Base-by-base conservation (phyloP, 176 grass and related monocot genomes). In the bread wheat (Triticum aestivum) region DNA sequence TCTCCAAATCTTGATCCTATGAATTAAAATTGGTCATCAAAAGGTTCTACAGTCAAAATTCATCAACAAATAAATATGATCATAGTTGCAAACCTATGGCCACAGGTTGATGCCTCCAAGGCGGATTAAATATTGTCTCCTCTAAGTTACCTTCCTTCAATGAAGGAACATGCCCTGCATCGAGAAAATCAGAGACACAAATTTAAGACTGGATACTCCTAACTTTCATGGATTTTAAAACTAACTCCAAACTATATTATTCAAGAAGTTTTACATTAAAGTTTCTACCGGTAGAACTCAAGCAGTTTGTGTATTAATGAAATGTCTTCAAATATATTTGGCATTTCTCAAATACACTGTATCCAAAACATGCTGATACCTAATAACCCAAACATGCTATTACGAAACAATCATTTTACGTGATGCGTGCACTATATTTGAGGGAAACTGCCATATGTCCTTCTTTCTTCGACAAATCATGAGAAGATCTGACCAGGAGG, bases 81-180 rank as follows among this genome's bases (percentile, higher is more conserved):
- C 23, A 38, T 26, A 85, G 21, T 24, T 73, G 44, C 63, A 89
- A 86, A 95, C 96, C 96, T 90, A 99, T 73, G 52, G 89, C 84
- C 63, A 99, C 94, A 44, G 90, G 88, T 64, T 95, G 89, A 93
- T 94, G 94, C 49, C 73, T 83, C 97, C 97, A 99, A 65, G 97
- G 97, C 52, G 94, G 97, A 77, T 90, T 89, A 70, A 99, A 99
- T 76, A 99, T 83, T 24, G 93, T 99, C 90, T 99, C 97, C 81
- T 94, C 87, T 65, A 70, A 88, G 80, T 99, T 99, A 47, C 97
- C 97, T 89, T 99, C 94, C 87, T 94, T 94, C 88, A 99, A 64
- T 59, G 97, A 87, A 69, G 97, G 97, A 35, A 99, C 83, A 81
- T 93, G 80, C 38, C 97, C 97, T 99, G 89, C 49, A 92, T 37